Evolutionary conservation across 2,329 filamentous ascomycete genomes (phyloP).

Genomic region (Aureobasidium subglaciale): DNA sequence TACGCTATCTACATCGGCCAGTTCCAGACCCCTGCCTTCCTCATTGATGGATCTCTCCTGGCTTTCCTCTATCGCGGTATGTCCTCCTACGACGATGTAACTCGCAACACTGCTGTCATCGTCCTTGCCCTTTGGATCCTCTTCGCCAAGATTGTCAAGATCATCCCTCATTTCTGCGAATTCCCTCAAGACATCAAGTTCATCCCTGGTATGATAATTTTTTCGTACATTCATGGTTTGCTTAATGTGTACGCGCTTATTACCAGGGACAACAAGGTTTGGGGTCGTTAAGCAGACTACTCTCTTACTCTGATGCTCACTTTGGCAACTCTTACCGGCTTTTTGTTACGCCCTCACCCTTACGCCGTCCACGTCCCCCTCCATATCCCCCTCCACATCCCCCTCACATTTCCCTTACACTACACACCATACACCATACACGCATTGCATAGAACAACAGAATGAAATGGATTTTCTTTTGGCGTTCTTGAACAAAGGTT

Average conservation of each 20-base stretch:
- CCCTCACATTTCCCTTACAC: no score
- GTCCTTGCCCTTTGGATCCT: conserved; percentile 41
- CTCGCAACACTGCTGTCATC: conserved; percentile 12
- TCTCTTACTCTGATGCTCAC: no score
- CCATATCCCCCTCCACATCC: no score
- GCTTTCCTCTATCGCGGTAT: conserved; percentile 27
- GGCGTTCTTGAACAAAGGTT: no score
- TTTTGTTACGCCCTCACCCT: background rate
- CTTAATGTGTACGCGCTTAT: conserved; percentile 51
- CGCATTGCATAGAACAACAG: no score
- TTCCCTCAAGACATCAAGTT: conserved; percentile 47
- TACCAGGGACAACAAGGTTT: conserved; percentile 34
- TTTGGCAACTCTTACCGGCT: background rate
- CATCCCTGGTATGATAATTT: conserved; percentile 45
- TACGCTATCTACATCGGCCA: conserved; percentile 51
- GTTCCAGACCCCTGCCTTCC: conserved; percentile 49
- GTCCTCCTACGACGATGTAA: background rate
- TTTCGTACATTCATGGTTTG: conserved; percentile 51
- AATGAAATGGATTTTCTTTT: no score
- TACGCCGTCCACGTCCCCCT: no score
- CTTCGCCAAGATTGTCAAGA: conserved; percentile 51
- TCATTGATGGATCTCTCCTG: conserved; percentile 44
- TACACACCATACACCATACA: no score
- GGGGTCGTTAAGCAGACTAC: conserved; percentile 22
- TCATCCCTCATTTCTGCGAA: conserved; percentile 45